Evolutionary conservation across 2,329 filamentous ascomycete species (phyloP), one percentile per base, ranked within the genome.

Genomic region (Xylaria sp.): DNA sequence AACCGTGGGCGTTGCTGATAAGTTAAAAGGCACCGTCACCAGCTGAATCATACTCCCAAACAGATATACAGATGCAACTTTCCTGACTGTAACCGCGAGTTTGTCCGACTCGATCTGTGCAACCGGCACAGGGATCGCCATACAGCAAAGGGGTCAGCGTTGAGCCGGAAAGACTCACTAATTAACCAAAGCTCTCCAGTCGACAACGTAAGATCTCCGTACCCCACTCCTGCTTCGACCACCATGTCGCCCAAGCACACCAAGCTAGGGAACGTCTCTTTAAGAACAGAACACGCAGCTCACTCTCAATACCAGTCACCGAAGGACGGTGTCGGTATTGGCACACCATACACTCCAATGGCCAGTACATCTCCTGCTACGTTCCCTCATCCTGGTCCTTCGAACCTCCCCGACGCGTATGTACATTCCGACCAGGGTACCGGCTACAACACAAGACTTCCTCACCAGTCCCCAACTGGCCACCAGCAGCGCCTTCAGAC

Each of bases 1-100:
- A 23, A 33, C 36, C 15, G 54, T 39, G 54, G 15, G 13, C 54
- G 18, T 54, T 71, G 66, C 77, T 80, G 68, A 82, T 69, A 43
- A 64, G 23, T 36, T 9, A 49, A 23, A 69, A 91, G 89, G 55
- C 90, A 98, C 82, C 90, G 96, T 55, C 95, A 98, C 82, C 94
- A 98, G 82, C 83, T 98, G 74, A 99, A 99, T 79, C 96, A 98
- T 82, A 92, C 93, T 66, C 95, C 95, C 20, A 98, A 98, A 82
- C 93, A 97, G 78, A 97, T 97, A 64, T 98, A 97, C 79, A 89
- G 90, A 77, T 98, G 96, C 84, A 93, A 97, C 78, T 97, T 94
- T 76, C 93, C 93, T 23, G 94, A 94, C 77, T 99, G 96, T 81
- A 89, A 91, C 69, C 91, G 95, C 61, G 91, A 92, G 39, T 99